Percentiles rank a stretch among this genome's conserved stretches.
phyloP scores from a whole-genome alignment of 1,139 yeast genomes.

The Saccharomyces pastorianus region DNA sequence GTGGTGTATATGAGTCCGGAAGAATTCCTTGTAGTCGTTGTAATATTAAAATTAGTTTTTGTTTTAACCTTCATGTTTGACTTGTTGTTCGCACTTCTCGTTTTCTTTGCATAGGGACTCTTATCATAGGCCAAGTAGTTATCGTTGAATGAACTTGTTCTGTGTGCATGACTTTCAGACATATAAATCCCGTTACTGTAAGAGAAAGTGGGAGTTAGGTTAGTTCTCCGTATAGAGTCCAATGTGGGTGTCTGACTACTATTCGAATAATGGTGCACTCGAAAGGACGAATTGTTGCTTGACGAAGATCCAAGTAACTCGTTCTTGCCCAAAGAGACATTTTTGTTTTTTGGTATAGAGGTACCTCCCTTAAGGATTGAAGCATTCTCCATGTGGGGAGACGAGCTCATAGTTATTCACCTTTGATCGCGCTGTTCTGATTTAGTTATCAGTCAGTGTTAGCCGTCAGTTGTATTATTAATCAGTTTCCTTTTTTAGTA shows the following conservation, averaged over 20 bases:
- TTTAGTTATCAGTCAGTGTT: neutral
- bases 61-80: neutral
- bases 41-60: neutral
- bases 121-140: constrained; percentile 3
- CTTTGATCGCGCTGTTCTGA: neutral
- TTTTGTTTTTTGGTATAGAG: constrained; percentile 7
- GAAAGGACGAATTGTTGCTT: constrained; percentile 9
- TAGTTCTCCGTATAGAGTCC: constrained; percentile 11
- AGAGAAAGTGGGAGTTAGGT: constrained; percentile 10
- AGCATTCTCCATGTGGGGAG: neutral
- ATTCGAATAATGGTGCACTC: constrained; percentile 11
- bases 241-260: constrained; percentile 7
- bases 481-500: neutral
- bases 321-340: constrained; percentile 8
- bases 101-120: neutral
- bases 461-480: neutral
- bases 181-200: constrained; percentile 4
- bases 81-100: neutral
- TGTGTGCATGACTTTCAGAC: neutral
- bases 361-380: neutral
- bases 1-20: constrained; percentile 19
- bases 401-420: neutral
- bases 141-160: constrained; percentile 7
- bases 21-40: constrained; percentile 7
- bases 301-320: constrained; percentile 9